phyloP scores from a whole-genome alignment of 140 eudicot species.

The Erigeron philadelphicus region DNA sequence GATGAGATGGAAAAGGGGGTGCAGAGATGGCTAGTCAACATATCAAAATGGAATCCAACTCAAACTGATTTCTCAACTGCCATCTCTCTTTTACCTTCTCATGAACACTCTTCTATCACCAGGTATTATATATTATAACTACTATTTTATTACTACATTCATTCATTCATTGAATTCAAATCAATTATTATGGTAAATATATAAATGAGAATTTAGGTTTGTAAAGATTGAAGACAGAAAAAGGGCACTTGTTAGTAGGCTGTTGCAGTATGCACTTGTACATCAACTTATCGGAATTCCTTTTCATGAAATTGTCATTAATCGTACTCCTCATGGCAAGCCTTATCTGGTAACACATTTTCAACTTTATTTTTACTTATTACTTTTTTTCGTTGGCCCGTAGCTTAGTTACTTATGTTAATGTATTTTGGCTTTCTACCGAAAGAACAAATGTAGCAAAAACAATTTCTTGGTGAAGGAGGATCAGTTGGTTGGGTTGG shows the following conservation, averaged over 20 bases:
- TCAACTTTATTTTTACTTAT: not conserved
- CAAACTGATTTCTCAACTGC: conserved; percentile 44
- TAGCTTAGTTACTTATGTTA: not conserved
- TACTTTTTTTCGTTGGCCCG: not conserved
- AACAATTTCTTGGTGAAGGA: too few relatives aligned
- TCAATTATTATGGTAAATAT: too few relatives aligned
- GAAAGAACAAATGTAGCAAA: too few relatives aligned
- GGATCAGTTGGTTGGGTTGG: too few relatives aligned
- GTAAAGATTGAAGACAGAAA: conserved; percentile 68
- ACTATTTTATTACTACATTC: too few relatives aligned
- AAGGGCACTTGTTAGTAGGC: conserved; percentile 76
- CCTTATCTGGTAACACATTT: conserved; percentile 58
- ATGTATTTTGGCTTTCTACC: not conserved
- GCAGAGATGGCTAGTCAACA: conserved; percentile 63
- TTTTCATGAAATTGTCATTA: conserved; percentile 42
- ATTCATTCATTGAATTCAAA: too few relatives aligned
- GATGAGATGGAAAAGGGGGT: conserved; percentile 52
- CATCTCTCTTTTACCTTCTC: conserved; percentile 57
- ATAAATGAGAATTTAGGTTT: conserved; percentile 38
- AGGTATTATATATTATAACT: conserved; percentile 30
- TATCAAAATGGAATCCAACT: conserved; percentile 64
- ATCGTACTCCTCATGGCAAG: conserved; percentile 64
- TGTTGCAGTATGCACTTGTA: conserved; percentile 78
- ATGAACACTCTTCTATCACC: conserved; percentile 52
- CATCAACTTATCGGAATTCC: conserved; percentile 64